Evolutionary conservation across 768 basidiomycete species (phyloP), one percentile per base, ranked within the genome.

Genomic region (Hygrocybe punicea): DNA sequence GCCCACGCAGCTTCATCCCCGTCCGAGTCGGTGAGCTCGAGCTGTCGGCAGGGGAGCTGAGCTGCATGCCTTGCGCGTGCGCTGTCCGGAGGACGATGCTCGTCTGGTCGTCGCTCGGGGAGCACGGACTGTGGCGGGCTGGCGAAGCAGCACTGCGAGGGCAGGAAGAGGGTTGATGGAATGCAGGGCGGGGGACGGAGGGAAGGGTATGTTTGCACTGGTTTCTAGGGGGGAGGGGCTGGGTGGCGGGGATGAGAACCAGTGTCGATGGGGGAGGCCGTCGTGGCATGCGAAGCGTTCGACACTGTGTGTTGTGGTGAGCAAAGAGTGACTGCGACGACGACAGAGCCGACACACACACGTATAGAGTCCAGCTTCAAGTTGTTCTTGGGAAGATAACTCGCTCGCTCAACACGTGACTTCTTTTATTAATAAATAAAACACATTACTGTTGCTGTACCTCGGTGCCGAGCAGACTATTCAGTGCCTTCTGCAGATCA

Each of bases 201-300:
- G 89, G 89, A 61, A 90, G 75, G 13, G 74, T 79, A 70, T 89
- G 85, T 65, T 81, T 87, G 19, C 86, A 81, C 45, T 66, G 75
- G 78, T 70, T 74, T 63, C 85, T 79, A n/a, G 80, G 67, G 2
- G 87, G 86, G 24, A 81, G 76, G 4, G 86, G 86, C 13, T 60
- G 47, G 45, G 19, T 24, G 57, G 24, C 25, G 49, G 53, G 39
- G 53, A 37, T 33, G 21, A 57, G 39, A 58, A 55, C 59, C 44
- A 6, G 53, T 52, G 19, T 56, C 4, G 16, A 4, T 4, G 19
- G 39, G 39, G 19, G 39, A 3, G 39, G 19, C 39, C 16, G 39
- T 4, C 39, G 29, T 29, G 29, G 29, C 29, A 29, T n/a, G n/a
- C n/a, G n/a, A n/a, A n/a, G n/a, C n/a, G n/a, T n/a, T n/a, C n/a